A percentile compares a stretch with the other conserved stretches of the same genome.
Evolutionary conservation across 2,329 filamentous ascomycete species (phyloP).

Genomic region (Diaporthe vexans): DNA sequence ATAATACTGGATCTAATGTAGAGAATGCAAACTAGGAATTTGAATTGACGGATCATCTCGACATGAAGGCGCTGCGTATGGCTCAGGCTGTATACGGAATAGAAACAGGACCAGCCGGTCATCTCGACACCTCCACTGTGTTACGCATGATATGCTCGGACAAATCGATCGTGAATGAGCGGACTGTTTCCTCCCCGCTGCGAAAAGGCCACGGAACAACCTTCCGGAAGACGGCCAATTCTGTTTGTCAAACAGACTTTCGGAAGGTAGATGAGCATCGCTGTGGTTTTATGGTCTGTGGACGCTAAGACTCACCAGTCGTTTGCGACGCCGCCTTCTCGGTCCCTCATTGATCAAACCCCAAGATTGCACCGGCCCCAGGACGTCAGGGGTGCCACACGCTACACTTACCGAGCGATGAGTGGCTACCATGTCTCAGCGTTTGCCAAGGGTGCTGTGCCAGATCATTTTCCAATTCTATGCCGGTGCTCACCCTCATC

Average conservation of each 20-base stretch:
- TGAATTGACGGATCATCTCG: no score
- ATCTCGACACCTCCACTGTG: no score
- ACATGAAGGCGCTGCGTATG: no score
- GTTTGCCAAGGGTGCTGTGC: neutral
- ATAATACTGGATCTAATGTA: neutral
- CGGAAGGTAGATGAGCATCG: neutral
- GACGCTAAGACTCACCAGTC: constrained; percentile 8
- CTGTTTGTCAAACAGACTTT: no score
- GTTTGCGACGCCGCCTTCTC: neutral
- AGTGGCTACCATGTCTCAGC: constrained; percentile 4
- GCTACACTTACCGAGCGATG: neutral
- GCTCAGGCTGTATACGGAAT: no score
- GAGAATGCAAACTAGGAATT: neutral
- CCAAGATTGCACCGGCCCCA: constrained; percentile 15
- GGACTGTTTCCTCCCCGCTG: neutral
- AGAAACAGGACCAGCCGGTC: no score
- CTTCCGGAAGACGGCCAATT: neutral
- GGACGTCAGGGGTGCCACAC: neutral
- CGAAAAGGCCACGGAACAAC: neutral
- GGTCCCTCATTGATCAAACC: neutral
- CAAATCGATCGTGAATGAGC: neutral
- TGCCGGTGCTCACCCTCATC: constrained; percentile 24
- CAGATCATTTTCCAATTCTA: neutral
- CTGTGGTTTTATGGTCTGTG: neutral
- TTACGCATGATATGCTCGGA: neutral